Evolutionary conservation across 257 asterid genomes (phyloP).

Genomic region (Sherardia arvensis): DNA sequence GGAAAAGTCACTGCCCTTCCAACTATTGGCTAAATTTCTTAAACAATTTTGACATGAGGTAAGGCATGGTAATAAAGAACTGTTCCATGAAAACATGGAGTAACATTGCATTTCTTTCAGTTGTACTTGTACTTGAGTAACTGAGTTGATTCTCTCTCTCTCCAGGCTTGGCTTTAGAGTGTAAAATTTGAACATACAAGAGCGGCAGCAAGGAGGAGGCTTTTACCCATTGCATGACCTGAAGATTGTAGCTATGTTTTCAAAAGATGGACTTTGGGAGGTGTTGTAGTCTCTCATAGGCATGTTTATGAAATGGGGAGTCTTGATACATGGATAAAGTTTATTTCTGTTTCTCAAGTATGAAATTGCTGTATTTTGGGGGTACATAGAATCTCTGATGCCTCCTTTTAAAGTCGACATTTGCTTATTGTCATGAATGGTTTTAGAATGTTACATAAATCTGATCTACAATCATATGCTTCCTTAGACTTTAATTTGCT

Average conservation of each 20-base stretch:
- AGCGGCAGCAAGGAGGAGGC: constrained; percentile 11
- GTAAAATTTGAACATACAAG: constrained; percentile 5
- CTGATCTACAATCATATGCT: neutral
- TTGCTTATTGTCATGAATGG: neutral
- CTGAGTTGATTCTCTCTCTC: neutral
- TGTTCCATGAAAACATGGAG: too few species aligned
- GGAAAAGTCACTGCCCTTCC: constrained; percentile 33
- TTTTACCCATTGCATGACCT: neutral
- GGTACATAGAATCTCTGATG: neutral
- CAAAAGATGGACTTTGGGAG: neutral
- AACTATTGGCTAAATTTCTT: constrained; percentile 9
- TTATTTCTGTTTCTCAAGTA: too few species aligned
- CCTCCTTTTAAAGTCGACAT: neutral
- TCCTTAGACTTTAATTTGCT: neutral
- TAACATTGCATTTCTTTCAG: neutral
- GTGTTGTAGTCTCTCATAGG: neutral
- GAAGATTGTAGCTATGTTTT: neutral
- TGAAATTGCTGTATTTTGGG: neutral
- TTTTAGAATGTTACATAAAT: neutral
- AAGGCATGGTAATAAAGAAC: neutral
- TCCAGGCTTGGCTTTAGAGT: constrained; percentile 10
- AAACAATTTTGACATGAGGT: constrained; percentile 17
- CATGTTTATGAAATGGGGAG: neutral
- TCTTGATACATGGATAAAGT: neutral
- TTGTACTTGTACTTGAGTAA: neutral